These are phyloP conservation scores for Amorphotheca resinae DNA, from an alignment of 495 filamentous ascomycete species.

Conservation along the genomic window DNA sequence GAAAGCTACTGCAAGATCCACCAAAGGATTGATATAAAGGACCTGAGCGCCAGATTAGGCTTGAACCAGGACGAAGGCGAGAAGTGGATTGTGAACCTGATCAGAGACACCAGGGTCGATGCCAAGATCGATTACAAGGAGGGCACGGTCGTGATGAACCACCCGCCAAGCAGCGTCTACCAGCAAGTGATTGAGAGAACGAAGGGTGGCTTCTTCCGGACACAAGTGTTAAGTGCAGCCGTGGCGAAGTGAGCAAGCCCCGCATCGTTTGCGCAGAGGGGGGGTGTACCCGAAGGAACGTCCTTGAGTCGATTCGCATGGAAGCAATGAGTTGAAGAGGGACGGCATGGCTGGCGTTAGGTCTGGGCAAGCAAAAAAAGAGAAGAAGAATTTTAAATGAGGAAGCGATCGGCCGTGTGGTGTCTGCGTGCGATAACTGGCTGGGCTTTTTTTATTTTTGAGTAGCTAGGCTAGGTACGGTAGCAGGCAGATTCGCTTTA, in stretches of 20 bases:
- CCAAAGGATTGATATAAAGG: conserved; percentile 94
- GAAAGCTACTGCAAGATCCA: conserved; percentile 99
- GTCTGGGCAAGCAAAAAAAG: conserved; percentile 3
- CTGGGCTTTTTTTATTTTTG: too few species aligned
- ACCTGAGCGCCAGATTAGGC: conserved; percentile 79
- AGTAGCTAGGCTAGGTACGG: too few species aligned
- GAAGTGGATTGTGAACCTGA: conserved; percentile 99
- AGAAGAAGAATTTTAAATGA: too few species aligned
- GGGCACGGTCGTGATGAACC: conserved; percentile 98
- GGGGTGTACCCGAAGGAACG: not conserved
- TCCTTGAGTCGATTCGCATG: too few species aligned
- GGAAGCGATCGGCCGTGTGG: too few species aligned
- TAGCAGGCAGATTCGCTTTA: too few species aligned
- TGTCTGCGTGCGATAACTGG: too few species aligned
- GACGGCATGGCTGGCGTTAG: conserved; percentile 5
- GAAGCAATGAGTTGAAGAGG: not conserved
- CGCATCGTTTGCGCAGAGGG: not conserved
- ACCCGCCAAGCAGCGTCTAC: conserved; percentile 94
- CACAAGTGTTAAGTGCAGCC: conserved; percentile 56
- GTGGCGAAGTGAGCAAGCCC: conserved; percentile 27
- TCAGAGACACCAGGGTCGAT: conserved; percentile 91
- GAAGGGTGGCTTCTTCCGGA: conserved; percentile 87
- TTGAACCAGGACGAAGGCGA: conserved; percentile 88
- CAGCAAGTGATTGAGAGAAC: conserved; percentile 97
- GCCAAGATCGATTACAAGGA: conserved; percentile 99